Conservation (phyloP, 2,329 filamentous ascomycete genomes). For the Colletotrichum sp. region DNA sequence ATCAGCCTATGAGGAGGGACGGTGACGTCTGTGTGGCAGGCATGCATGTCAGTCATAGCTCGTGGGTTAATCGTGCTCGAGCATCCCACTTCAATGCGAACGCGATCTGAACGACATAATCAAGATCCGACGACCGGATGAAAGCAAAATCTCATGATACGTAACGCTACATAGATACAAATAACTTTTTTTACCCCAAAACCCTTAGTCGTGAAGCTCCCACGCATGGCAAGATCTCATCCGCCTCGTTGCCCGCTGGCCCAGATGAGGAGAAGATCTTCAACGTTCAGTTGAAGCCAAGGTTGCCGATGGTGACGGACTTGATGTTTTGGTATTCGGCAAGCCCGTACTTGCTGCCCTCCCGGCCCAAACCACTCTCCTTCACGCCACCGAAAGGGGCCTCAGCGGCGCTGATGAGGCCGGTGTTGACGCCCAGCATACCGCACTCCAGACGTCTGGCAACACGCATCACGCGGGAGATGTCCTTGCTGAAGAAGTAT, state of each 20-base stretch:
- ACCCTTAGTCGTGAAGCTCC: not conserved
- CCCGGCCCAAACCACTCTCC: conserved; percentile 39
- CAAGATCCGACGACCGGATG: not conserved
- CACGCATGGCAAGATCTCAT: not conserved
- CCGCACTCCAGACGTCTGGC: conserved; percentile 53
- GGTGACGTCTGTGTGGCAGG: not conserved
- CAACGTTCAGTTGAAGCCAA: not conserved
- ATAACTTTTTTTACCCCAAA: not conserved
- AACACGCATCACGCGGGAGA: conserved; percentile 45
- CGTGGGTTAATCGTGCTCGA: not conserved
- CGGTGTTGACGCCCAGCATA: conserved; percentile 40
- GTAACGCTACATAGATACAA: not conserved
- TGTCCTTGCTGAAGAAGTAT: conserved; percentile 68
- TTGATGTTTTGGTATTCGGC: conserved; percentile 33
- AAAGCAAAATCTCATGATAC: not conserved
- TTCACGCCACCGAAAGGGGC: conserved; percentile 39
- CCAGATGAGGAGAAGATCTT: not conserved
- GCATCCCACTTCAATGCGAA: not conserved
- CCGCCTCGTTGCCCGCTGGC: not conserved
- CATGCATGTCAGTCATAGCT: not conserved
- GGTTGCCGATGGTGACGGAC: conserved; percentile 8
- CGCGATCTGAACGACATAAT: not conserved
- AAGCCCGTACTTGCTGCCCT: conserved; percentile 35
- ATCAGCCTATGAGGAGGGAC: not conserved
- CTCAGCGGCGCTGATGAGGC: conserved; percentile 37